These are phyloP conservation scores for Leptodontidium sp. DNA, from an alignment of 2,329 filamentous ascomycete genomes.

Conservation along the genomic window DNA sequence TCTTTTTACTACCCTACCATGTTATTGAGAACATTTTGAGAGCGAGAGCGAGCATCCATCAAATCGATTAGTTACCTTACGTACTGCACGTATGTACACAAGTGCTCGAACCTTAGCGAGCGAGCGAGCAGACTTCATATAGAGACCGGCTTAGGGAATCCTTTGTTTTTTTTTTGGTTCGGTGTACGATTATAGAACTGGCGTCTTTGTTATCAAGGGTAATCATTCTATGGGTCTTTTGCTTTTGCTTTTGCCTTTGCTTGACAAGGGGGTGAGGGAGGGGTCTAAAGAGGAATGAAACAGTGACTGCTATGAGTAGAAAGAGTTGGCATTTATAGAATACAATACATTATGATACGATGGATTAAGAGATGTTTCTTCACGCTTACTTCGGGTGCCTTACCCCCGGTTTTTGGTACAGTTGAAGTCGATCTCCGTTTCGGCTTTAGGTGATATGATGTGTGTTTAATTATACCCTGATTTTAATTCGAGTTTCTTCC, in stretches of 20 bases:
- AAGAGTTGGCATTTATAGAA: too few species aligned
- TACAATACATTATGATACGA: too few species aligned
- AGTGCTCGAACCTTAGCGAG: not conserved
- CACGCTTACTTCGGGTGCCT: too few species aligned
- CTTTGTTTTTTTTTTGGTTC: not conserved
- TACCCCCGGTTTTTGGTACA: too few species aligned
- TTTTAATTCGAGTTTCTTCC: too few species aligned
- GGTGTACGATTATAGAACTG: constrained; percentile 14
- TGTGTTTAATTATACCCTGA: too few species aligned
- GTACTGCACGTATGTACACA: not conserved
- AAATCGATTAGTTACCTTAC: not conserved
- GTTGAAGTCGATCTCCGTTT: too few species aligned
- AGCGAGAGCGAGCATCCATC: constrained; percentile 2
- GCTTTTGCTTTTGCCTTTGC: not conserved
- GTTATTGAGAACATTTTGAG: not conserved
- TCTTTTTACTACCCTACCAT: not conserved
- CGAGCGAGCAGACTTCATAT: constrained; percentile 7
- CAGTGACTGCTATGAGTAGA: too few species aligned
- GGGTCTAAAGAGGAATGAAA: too few species aligned
- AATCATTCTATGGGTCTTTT: not conserved
- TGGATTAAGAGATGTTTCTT: too few species aligned
- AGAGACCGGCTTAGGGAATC: constrained; percentile 10
- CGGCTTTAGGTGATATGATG: too few species aligned
- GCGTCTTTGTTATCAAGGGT: not conserved
- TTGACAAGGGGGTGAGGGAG: not conserved